Percentiles rank a stretch among this genome's conserved stretches.
Conservation (phyloP, 768 basidiomycete species). For the Auriscalpium microsporum region DNA sequence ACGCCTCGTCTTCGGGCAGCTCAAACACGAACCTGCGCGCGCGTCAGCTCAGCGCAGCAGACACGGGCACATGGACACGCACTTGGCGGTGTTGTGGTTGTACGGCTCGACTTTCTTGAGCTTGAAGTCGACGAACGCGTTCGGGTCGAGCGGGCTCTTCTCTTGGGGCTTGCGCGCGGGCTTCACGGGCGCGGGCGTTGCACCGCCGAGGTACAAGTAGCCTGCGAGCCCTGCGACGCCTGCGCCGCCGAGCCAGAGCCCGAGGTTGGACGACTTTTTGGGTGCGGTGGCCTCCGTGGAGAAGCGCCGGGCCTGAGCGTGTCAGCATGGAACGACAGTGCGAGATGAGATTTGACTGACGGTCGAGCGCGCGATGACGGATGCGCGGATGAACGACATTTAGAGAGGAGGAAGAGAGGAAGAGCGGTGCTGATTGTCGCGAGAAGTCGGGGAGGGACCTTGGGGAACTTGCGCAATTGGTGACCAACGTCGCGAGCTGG, state of each 20-base stretch:
- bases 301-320: constrained; percentile 33
- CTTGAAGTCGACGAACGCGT: constrained; percentile 72
- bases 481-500: no score
- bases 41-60: background rate
- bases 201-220: constrained; percentile 42
- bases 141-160: constrained; percentile 66
- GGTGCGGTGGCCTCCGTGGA: constrained; percentile 34
- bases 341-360: background rate
- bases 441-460: no score
- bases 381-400: constrained; percentile 19
- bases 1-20: constrained; percentile 68
- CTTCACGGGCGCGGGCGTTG: constrained; percentile 14
- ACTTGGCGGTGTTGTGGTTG: constrained; percentile 92
- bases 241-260: constrained; percentile 39
- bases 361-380: constrained; percentile 10
- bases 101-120: constrained; percentile 76
- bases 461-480: no score
- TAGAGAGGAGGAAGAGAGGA: no score
- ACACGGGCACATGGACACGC: constrained; percentile 10
- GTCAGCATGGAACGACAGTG: background rate
- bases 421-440: no score
- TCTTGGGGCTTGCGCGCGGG: constrained; percentile 30
- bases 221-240: constrained; percentile 29
- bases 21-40: constrained; percentile 63
- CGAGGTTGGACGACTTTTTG: constrained; percentile 41